phyloP scores from a whole-genome alignment of 2,329 filamentous ascomycete species.

The Acrocalymma vagum region DNA sequence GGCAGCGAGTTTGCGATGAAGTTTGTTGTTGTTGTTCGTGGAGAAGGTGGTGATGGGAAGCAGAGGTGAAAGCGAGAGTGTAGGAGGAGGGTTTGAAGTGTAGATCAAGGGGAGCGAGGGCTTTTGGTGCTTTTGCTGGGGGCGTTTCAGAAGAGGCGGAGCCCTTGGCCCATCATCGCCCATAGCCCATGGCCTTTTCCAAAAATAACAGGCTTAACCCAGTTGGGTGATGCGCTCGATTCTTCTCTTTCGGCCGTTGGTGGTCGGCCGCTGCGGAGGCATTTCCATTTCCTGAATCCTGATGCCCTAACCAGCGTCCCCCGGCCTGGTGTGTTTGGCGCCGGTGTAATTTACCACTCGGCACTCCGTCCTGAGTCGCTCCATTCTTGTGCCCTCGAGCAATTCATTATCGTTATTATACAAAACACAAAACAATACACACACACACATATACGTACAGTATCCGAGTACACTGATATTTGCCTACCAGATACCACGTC shows the following conservation, averaged over 20 bases:
- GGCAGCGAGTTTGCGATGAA: no score
- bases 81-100: conserved; percentile 12
- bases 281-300: no score
- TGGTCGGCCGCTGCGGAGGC: neutral
- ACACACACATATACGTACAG: no score
- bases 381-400: no score
- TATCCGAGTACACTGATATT: no score
- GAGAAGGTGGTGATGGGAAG: conserved; percentile 6
- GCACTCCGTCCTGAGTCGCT: no score
- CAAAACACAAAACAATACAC: no score
- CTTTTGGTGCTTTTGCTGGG: conserved; percentile 33
- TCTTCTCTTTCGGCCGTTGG: conserved; percentile 11
- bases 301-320: no score
- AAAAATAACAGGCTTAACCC: conserved; percentile 22
- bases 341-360: conserved; percentile 3
- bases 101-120: conserved; percentile 7
- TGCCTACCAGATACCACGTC: no score
- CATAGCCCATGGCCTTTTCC: conserved; percentile 14
- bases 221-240: conserved; percentile 10
- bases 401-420: no score
- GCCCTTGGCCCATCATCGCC: conserved; percentile 9
- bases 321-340: no score
- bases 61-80: conserved; percentile 8
- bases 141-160: conserved; percentile 32
- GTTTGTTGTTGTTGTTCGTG: conserved; percentile 3